Evolutionary conservation across 768 basidiomycete genomes (phyloP).

Genomic region (Phallus indusiatus): DNA sequence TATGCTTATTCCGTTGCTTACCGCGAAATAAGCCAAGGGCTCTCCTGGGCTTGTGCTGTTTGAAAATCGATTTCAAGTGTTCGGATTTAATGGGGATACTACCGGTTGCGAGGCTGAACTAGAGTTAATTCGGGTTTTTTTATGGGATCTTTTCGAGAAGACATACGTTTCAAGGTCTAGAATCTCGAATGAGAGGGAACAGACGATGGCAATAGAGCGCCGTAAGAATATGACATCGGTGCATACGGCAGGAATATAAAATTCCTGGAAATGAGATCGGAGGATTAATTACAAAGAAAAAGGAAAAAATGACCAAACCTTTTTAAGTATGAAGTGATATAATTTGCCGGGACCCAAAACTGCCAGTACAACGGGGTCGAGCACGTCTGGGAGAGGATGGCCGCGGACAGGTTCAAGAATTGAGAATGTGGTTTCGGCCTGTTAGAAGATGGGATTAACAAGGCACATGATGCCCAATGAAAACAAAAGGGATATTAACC

Average conservation of each 20-base stretch:
- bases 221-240: conserved; percentile 1
- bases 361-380: background rate
- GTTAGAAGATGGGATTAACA: background rate
- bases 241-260: conserved; percentile 3
- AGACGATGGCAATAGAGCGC: background rate
- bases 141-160: background rate
- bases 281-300: background rate
- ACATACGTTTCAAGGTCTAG: conserved; percentile 3
- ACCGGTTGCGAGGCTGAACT: background rate
- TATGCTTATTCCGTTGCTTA: background rate
- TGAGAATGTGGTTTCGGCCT: background rate
- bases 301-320: background rate
- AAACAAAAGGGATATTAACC: background rate
- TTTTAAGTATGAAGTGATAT: background rate
- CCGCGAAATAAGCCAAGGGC: background rate
- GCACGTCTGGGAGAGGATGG: background rate
- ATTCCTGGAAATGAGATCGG: background rate
- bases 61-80: background rate
- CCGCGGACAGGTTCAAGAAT: conserved; percentile 1
- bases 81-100: conserved; percentile 1
- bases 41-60: conserved; percentile 4
- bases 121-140: background rate
- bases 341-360: background rate
- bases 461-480: background rate
- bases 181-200: conserved; percentile 3